Base-by-base conservation (phyloP, 495 filamentous ascomycete genomes). In the Aspergillus campestris region DNA sequence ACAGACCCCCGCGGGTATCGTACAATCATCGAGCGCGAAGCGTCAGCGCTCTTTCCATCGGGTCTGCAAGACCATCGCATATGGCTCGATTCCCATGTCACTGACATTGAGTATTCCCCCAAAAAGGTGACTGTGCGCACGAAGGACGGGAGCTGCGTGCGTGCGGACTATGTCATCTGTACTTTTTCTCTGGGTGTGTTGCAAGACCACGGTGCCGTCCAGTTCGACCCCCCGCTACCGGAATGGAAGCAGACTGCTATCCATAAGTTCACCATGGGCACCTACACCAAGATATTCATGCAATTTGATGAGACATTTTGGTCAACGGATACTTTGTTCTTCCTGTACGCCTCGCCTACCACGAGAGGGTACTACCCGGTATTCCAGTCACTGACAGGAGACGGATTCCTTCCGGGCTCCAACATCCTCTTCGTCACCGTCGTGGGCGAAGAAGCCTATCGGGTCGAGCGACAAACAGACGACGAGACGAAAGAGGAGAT, bases 201-300 rank as follows among this genome's bases (percentile, higher is more conserved):
- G 3, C 84, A 86, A 58, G 18, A 24, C 18, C 74, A 78, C 42
- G 70, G 77, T 35, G 66, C 67, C 2, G 73, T 87, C 4, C 61
- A 55, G 0, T 87, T 87, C 57, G 50, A 62, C 8, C 84, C 84
- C 0, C 53, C 59, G 2, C 64, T 87, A 0, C 84, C 84, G 0
- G 53, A 61, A 11, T 86, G 82, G 83, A 87, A 89, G 55, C 66
- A 72, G 11, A 70, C 70, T 18, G 77, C 77, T 10, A 81, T 86
- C 49, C 71, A 77, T 5, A 74, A 72, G 34, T 84, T 84, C 59
- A 69, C 72, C 42, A 85, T 89, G 75, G 82, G 77, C 11, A 87
- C 80, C 0, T 89, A 86, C 65, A 87, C 82, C 42, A 87, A 87
- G 55, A 79, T 87, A 45, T 87, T 87, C 66, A 61, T 86, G 1